Conservation (phyloP, 257 asterid genomes). For the Echium plantagineum region DNA sequence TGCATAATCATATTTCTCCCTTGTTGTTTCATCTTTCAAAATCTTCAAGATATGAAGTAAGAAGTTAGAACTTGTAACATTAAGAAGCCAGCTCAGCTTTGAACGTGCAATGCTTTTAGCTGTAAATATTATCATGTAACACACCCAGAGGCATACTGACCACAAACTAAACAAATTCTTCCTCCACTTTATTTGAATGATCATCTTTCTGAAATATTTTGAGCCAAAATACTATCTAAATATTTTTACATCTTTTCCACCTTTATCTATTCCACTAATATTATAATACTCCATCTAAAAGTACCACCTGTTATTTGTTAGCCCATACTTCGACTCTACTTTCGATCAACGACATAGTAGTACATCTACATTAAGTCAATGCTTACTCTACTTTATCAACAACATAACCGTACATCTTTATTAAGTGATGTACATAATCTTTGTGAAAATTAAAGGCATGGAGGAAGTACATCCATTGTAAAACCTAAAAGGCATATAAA, state of each 20-base stretch:
- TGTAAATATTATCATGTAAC: not conserved
- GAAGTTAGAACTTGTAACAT: constrained; percentile 6
- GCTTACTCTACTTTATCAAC: no score
- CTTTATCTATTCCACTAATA: not conserved
- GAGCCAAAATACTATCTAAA: not conserved
- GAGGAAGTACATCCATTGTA: no score
- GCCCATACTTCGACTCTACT: no score
- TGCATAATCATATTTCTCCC: constrained; percentile 95
- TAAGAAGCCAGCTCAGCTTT: not conserved
- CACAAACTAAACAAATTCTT: not conserved
- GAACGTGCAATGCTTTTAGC: not conserved
- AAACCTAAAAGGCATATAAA: no score
- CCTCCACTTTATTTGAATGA: not conserved
- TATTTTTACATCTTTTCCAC: not conserved
- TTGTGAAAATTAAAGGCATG: no score
- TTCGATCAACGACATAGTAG: no score
- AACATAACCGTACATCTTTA: no score
- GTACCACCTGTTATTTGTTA: no score
- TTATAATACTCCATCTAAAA: no score
- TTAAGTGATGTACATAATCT: no score
- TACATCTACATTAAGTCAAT: no score
- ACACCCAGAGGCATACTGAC: not conserved
- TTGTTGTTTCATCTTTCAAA: constrained; percentile 86
- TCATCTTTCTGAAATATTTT: not conserved
- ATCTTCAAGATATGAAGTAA: constrained; percentile 36